Evolutionary conservation across 768 basidiomycete species (phyloP), one percentile per base, ranked within the genome.

Genomic region (Strobilomyces echinocephalus): DNA sequence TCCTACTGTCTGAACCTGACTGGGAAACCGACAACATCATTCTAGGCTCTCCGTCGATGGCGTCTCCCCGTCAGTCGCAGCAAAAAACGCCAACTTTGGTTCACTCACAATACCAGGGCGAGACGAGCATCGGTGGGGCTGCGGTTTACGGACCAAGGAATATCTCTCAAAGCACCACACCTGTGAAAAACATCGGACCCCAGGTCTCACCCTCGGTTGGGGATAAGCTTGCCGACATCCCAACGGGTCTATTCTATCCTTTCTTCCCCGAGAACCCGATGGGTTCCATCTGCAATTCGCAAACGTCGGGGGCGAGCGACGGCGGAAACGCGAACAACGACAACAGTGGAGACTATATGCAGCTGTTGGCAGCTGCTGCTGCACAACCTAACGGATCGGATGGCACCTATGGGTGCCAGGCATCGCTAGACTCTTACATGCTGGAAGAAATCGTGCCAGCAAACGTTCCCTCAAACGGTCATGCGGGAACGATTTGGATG

Each of bases 161-260:
- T 14, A 50, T 55, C 15, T 58, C 66, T 35, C 63, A 68, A 46
- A 70, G 63, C 40, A 61, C 66, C 8, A 68, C 70, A 20, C 64
- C 70, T 11, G 57, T 66, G 12, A 69, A 71, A 51, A 61, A 31
- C 10, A 35, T 51, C 10, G 57, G 56, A 34, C 34, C 59, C 10
- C 63, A 63, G 50, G 34, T 62, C 14, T 46, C 62, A 9, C 61
- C 62, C 10, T 66, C 64, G 12, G 57, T 53, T 30, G 60, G 62
- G 21, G 61, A 65, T 26, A 73, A 65, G 10, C 77, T 90, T 34
- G 83, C 81, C 2, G 87, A 90, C 18, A 75, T 91, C 41, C 87
- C 88, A 2, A 72, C 79, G 7, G 78, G 76, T 30, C 68, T 89
- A 41, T 91, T 91, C 71, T 91, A 87, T 61, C 88, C 88, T 0